Evolutionary conservation across 2,329 filamentous ascomycete genomes (phyloP).

Genomic region (Ophioceras dolichostomum): DNA sequence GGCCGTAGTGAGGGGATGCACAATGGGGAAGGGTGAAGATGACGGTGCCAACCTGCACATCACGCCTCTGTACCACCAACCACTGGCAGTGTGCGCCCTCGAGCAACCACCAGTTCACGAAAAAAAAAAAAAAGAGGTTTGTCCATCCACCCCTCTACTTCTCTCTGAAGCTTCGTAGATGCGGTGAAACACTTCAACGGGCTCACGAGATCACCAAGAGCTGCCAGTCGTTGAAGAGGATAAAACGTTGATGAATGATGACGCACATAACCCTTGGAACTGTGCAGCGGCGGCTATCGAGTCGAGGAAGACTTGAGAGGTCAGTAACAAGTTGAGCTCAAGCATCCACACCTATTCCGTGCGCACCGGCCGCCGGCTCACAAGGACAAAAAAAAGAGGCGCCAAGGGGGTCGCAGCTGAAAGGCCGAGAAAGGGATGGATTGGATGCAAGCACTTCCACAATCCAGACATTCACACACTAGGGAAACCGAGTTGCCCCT

Average conservation of each 20-base stretch:
- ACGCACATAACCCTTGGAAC: not conserved
- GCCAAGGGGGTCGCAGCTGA: not conserved
- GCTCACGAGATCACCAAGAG: not conserved
- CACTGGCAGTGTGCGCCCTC: too few relatives aligned
- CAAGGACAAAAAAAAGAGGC: not conserved
- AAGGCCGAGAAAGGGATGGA: slow-evolving; percentile 1
- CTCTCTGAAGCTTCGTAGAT: not conserved
- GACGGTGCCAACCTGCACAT: too few relatives aligned
- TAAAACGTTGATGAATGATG: not conserved
- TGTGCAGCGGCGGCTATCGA: not conserved
- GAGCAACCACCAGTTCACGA: too few relatives aligned
- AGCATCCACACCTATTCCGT: too few relatives aligned
- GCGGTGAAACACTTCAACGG: not conserved
- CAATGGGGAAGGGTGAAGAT: too few relatives aligned
- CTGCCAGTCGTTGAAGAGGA: not conserved
- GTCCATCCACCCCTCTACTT: too few relatives aligned
- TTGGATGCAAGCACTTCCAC: slow-evolving; percentile 5
- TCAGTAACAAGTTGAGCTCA: not conserved
- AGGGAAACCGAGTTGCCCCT: too few relatives aligned
- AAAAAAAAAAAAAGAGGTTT: too few relatives aligned
- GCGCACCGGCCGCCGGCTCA: too few relatives aligned
- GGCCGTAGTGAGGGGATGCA: too few relatives aligned
- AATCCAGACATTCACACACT: too few relatives aligned
- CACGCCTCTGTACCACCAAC: too few relatives aligned
- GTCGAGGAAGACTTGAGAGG: not conserved